These are phyloP conservation scores for Parmelia sp. DNA, from an alignment of 495 filamentous ascomycete species.

Conservation along the genomic window DNA sequence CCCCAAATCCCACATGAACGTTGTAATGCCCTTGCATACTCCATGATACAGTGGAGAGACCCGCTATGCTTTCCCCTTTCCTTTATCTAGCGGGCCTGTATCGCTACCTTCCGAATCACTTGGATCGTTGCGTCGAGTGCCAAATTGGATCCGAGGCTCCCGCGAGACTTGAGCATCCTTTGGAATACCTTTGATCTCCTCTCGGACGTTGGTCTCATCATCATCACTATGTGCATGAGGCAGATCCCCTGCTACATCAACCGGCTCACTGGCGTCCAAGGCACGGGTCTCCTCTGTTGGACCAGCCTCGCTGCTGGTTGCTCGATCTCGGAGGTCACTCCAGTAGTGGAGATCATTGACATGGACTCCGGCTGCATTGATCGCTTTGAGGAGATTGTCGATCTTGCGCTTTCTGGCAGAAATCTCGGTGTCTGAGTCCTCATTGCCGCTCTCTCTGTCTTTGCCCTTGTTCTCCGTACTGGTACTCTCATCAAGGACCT, in stretches of 20 bases:
- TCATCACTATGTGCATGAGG: conserved; percentile 19
- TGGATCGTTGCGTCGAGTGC: conserved; percentile 7
- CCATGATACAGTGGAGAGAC: neutral
- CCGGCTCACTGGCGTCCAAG: conserved; percentile 19
- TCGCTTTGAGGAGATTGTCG: conserved; percentile 39
- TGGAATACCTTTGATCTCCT: conserved; percentile 45
- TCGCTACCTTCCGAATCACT: conserved; percentile 7
- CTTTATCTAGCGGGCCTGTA: conserved; percentile 20
- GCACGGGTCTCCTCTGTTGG: conserved; percentile 17
- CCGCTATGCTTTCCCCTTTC: conserved; percentile 23
- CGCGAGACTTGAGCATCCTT: conserved; percentile 36
- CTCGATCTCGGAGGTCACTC: conserved; percentile 21
- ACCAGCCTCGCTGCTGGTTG: conserved; percentile 19
- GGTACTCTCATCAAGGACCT: conserved; percentile 50
- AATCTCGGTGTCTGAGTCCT: conserved; percentile 14
- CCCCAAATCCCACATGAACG: neutral
- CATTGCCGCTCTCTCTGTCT: conserved; percentile 27
- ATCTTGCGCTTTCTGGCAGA: conserved; percentile 36
- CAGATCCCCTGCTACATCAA: conserved; percentile 5
- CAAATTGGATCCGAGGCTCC: conserved; percentile 19
- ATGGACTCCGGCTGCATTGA: conserved; percentile 30
- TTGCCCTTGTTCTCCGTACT: conserved; percentile 25
- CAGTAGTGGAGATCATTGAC: conserved; percentile 32
- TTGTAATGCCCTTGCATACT: neutral
- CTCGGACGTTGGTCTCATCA: conserved; percentile 19